Evolutionary conservation across 148 eudicot genomes (phyloP).

Genomic region (Cornus florida): DNA sequence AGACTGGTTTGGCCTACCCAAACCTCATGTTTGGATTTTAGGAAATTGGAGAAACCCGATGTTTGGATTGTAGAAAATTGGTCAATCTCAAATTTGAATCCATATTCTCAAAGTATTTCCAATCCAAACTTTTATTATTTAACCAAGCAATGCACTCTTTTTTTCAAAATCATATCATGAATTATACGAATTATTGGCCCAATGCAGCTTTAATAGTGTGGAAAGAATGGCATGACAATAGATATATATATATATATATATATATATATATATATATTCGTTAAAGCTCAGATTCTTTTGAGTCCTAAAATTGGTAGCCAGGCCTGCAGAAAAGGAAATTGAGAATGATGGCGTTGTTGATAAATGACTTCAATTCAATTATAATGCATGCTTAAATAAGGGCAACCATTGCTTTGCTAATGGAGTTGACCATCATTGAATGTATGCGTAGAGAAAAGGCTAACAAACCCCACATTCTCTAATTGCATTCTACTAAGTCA

Average conservation of each 20-base stretch:
- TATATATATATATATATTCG: not conserved
- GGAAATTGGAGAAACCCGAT: too few relatives aligned
- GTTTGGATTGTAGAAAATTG: too few relatives aligned
- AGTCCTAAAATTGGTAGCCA: constrained; percentile 7
- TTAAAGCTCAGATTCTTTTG: not conserved
- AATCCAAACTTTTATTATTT: too few relatives aligned
- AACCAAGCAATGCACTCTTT: too few relatives aligned
- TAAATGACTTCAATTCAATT: not conserved
- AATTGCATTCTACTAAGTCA: constrained; percentile 7
- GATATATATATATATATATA: too few relatives aligned
- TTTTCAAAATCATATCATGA: too few relatives aligned
- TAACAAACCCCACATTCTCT: not conserved
- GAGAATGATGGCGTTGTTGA: constrained; percentile 16
- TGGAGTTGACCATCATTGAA: constrained; percentile 13
- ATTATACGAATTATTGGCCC: too few relatives aligned
- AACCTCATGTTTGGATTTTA: too few relatives aligned
- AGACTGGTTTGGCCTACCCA: too few relatives aligned
- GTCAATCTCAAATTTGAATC: too few relatives aligned
- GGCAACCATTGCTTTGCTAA: constrained; percentile 12
- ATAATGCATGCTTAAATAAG: not conserved
- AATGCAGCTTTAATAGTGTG: too few relatives aligned
- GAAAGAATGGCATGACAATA: not conserved
- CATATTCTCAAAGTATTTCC: too few relatives aligned
- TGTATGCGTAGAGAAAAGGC: not conserved
- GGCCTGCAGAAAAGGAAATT: constrained; percentile 8